Conservation (phyloP, 164 flowering plant genomes). For the Nelumbo lutea region DNA sequence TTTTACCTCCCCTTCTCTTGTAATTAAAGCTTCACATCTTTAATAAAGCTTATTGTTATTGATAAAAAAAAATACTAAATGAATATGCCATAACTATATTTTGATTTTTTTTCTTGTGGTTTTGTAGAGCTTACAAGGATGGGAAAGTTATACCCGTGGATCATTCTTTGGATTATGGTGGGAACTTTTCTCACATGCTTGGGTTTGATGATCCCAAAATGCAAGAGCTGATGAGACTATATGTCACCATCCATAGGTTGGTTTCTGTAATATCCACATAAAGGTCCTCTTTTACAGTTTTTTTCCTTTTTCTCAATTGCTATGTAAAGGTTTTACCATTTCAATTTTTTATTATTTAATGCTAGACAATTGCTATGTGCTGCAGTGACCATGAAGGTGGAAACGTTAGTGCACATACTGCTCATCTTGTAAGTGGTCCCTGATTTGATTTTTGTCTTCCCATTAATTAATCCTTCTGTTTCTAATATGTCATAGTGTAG, state of each 20-base stretch:
- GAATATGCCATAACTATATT: no score
- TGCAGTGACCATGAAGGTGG: slow-evolving; percentile 99
- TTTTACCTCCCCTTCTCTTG: no score
- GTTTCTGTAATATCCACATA: slow-evolving; percentile 4
- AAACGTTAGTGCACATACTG: slow-evolving; percentile 98
- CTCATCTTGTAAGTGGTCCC: slow-evolving; percentile 70
- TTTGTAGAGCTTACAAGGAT: slow-evolving; percentile 72
- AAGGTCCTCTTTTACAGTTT: background rate
- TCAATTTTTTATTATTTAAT: background rate
- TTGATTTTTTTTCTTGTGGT: background rate
- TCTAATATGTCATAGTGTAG: background rate
- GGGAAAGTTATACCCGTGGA: slow-evolving; percentile 60
- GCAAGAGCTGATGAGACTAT: slow-evolving; percentile 97
- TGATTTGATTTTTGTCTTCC: background rate
- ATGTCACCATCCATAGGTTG: slow-evolving; percentile 88
- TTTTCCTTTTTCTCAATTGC: background rate
- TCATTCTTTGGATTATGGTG: slow-evolving; percentile 90
- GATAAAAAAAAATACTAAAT: no score
- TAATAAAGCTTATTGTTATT: no score
- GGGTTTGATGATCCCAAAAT: slow-evolving; percentile 86
- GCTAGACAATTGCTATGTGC: slow-evolving; percentile 1
- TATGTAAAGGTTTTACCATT: background rate
- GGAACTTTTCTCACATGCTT: slow-evolving; percentile 89
- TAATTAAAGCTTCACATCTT: no score
- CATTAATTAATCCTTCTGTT: background rate